Evolutionary conservation across 2,329 filamentous ascomycete genomes (phyloP).

Genomic region (Fusarium nanum): DNA sequence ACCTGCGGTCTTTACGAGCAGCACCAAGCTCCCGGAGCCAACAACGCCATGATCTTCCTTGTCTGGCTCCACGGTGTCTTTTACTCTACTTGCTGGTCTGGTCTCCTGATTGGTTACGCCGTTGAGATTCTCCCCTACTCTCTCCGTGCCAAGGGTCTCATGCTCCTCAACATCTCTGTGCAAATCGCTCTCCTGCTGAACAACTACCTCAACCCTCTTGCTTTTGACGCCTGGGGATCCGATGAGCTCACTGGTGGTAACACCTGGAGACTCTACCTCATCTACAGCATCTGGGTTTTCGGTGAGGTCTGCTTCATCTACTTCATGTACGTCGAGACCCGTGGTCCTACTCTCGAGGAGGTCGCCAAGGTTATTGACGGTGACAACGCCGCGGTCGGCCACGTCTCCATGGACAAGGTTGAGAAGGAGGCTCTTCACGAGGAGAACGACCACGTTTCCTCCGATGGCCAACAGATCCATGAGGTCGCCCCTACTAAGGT

Average conservation of each 20-base stretch:
- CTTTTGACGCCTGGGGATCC: background rate
- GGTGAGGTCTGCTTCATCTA: conserved; percentile 71
- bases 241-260: conserved; percentile 62
- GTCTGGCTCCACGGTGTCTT: conserved; percentile 70
- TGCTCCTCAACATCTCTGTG: conserved; percentile 72
- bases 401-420: conserved; percentile 65
- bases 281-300: conserved; percentile 73
- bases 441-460: conserved; percentile 6
- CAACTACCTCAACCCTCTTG: conserved; percentile 56
- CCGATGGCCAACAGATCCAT: conserved; percentile 14
- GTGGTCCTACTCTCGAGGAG: conserved; percentile 73
- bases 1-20: conserved; percentile 65
- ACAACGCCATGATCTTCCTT: conserved; percentile 66
- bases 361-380: conserved; percentile 75
- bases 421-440: conserved; percentile 59
- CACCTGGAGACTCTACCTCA: conserved; percentile 74
- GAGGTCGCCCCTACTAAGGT: conserved; percentile 10
- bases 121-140: conserved; percentile 70
- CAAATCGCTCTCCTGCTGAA: conserved; percentile 71
- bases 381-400: conserved; percentile 64
- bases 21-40: conserved; percentile 54
- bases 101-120: conserved; percentile 67
- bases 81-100: conserved; percentile 70
- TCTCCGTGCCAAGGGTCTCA: conserved; percentile 68
- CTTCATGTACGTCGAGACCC: conserved; percentile 77